Evolutionary conservation across 352 stramenopile species (phyloP), one percentile per base, ranked within the genome.

Genomic region (Globisporangium paddicum): DNA sequence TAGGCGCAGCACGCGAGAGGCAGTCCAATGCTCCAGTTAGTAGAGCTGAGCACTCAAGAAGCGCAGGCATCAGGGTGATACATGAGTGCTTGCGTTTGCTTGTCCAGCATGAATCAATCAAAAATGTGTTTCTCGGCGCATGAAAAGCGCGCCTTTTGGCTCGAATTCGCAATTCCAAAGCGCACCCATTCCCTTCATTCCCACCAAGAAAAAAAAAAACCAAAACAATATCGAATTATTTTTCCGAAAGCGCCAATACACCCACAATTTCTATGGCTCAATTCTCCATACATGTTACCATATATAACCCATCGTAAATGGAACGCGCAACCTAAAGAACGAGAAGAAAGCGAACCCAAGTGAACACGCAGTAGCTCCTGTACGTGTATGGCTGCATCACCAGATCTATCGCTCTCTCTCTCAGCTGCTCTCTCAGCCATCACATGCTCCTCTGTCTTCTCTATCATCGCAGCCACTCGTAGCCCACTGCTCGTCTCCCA

Each of bases 1-100:
- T 83, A 55, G 57, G 25, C 46, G 16, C 19, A 5, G 8, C 46
- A 18, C 21, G 30, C 18, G 47, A 40, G 21, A 25, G 18, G 49
- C 23, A 58, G 16, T 10, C 13, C 6, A 3, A 50, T 32, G 3
- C 3, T 6, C 3, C 28, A 19, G 13, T 11, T 10, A 44, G 5
- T 21, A 44, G 8, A 7, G 5, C 28, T 32, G 28, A 32, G 28
- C 28, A 32, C 3, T 32, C 38, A 44, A 44, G 10, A 44, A 44
- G 52, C 19, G 26, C 40, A n/a, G 34, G 10, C 14, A 3, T 44
- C 38, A 3, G 19, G 38, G 21, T 3, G 19, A 44, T 44, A 18
- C 38, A 19, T 44, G 38, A 18, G 38, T 44, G 21, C 19, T 44
- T 44, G 38, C 16, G 21, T 44, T 44, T 44, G 38, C 38, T 44